Evolutionary conservation across 768 basidiomycete species (phyloP).

Genomic region (Leccinum boreale): DNA sequence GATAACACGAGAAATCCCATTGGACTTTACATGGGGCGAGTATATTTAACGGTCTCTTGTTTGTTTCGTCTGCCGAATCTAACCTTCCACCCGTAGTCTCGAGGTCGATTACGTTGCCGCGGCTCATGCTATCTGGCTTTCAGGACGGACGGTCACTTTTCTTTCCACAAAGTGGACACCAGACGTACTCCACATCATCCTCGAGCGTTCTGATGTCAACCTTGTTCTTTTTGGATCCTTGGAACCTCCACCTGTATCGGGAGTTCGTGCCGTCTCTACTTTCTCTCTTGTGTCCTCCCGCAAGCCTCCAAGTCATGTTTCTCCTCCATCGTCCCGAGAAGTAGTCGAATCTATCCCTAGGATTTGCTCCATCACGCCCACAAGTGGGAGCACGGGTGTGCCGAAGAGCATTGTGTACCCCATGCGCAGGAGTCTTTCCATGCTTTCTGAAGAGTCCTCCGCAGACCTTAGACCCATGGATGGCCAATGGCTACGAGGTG

Average conservation of each 20-base stretch:
- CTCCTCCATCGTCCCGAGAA: conserved; percentile 15
- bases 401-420: conserved; percentile 18
- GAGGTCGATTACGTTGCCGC: conserved; percentile 29
- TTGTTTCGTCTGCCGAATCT: neutral
- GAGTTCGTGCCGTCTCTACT: conserved; percentile 20
- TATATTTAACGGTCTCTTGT: neutral
- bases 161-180: conserved; percentile 25
- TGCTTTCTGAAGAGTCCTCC: conserved; percentile 14
- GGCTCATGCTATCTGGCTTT: conserved; percentile 29
- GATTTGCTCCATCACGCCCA: conserved; percentile 16
- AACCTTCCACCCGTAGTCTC: conserved; percentile 12
- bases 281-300: conserved; percentile 10
- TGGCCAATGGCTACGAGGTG: conserved; percentile 17
- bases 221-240: conserved; percentile 22
- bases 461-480: conserved; percentile 7
- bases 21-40: conserved; percentile 27
- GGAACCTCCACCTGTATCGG: conserved; percentile 8
- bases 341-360: conserved; percentile 10
- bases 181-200: conserved; percentile 19
- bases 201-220: conserved; percentile 19
- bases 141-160: conserved; percentile 28
- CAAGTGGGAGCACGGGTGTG: conserved; percentile 25
- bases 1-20: conserved; percentile 22
- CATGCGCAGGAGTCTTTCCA: conserved; percentile 12
- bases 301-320: conserved; percentile 7